Evolutionary conservation across 1,284 basidiomycete genomes (phyloP), one percentile per base, ranked within the genome.

Genomic region (Leccinum fallax): DNA sequence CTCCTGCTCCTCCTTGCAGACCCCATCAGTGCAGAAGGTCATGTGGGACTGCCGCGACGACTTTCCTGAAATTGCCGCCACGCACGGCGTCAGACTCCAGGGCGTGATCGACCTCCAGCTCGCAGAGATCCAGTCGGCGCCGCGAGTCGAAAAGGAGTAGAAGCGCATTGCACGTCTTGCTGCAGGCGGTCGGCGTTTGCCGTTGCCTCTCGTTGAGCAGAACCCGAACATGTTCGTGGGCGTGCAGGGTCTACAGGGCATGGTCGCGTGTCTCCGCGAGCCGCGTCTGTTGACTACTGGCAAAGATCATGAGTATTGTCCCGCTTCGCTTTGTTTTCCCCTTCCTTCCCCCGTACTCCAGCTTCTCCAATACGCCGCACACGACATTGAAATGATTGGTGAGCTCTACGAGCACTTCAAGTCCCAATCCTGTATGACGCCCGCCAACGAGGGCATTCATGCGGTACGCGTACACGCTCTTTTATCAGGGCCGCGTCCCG

Each of bases 41-140:
- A 78, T 79, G 59, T 81, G 80, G 80, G 80, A 60, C 63, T 81
- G 79, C 16, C 73, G 80, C 1, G 75, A 78, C 69, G 80, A 82
- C 66, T 79, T 67, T 65, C 65, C 77, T 36, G 80, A 81, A 64
- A 70, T 82, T 3, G 65, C 40, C 3, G 60, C 67, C 10, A 63
- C 66, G 2, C 77, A 76, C 46, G 74, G 71, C 1, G 67, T 78
- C 9, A 28, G 52, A 1, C 67, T 81, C 30, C 69, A 71, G 13
- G 70, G 72, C 21, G 72, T 80, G 6, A 65, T 82, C 21, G 80
- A 81, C 59, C 71, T 81, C 43, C 81, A 81, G 59, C 69, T 81
- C 69, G 7, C 38, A n/a, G 38, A 40, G 16, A 40, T 40, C 8
- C 55, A 71, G 53, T 78, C 79, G 38, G 7, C 4, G 16, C 16